These are phyloP conservation scores for Helotiales sp. DNA, from an alignment of 2,329 filamentous ascomycete species.

Conservation along the genomic window DNA sequence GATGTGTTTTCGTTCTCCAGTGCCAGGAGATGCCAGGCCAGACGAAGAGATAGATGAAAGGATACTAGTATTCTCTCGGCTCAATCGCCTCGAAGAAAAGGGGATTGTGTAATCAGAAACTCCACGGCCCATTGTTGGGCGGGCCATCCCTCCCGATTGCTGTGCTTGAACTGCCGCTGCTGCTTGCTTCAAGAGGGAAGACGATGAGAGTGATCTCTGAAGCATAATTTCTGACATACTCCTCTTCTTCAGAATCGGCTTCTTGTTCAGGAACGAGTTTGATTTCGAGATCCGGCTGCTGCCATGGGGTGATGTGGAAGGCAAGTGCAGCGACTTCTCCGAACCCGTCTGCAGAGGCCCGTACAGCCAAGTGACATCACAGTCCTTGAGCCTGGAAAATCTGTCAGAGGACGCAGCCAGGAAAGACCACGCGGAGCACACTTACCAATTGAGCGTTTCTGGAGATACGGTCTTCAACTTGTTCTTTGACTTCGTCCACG, in stretches of 20 bases:
- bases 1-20: slow-evolving; percentile 82
- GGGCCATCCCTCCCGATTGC: slow-evolving; percentile 47
- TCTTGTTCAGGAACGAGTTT: slow-evolving; percentile 60
- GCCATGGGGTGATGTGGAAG: slow-evolving; percentile 43
- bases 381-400: slow-evolving; percentile 82
- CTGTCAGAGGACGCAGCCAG: slow-evolving; percentile 62
- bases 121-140: slow-evolving; percentile 59
- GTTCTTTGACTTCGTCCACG: slow-evolving; percentile 93
- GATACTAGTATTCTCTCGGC: slow-evolving; percentile 59
- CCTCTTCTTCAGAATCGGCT: slow-evolving; percentile 89
- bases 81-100: slow-evolving; percentile 61
- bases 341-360: slow-evolving; percentile 80
- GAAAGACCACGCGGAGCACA: slow-evolving; percentile 24
- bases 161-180: slow-evolving; percentile 36
- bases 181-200: slow-evolving; percentile 78
- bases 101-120: slow-evolving; percentile 69
- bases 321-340: slow-evolving; percentile 52
- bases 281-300: slow-evolving; percentile 57
- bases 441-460: slow-evolving; percentile 90
- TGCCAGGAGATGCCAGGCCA: slow-evolving; percentile 58
- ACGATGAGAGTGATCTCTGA: slow-evolving; percentile 82
- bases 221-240: slow-evolving; percentile 96
- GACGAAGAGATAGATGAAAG: slow-evolving; percentile 71
- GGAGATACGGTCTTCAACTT: slow-evolving; percentile 84
- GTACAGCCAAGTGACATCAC: slow-evolving; percentile 96